Percentiles rank a stretch among this genome's conserved stretches.
Evolutionary conservation across 2,329 filamentous ascomycete species (phyloP).

Genomic region (Calonectria crousiana): DNA sequence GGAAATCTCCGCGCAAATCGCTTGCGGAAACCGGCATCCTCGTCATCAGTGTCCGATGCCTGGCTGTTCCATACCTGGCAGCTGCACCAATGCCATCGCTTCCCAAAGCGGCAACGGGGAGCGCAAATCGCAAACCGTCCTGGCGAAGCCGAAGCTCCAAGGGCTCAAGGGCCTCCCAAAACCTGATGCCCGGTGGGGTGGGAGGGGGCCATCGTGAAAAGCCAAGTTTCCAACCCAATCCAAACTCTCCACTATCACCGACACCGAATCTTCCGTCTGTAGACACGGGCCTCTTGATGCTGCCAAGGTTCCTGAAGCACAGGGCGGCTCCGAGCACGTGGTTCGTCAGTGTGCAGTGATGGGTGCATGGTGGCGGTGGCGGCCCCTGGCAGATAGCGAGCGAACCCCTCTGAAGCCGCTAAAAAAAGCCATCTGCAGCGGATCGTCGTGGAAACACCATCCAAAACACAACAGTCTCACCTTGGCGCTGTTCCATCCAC

Average conservation of each 20-base stretch:
- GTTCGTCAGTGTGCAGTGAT: slow-evolving; percentile 20
- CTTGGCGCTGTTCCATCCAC: slow-evolving; percentile 5
- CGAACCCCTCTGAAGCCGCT: slow-evolving; percentile 27
- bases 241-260: slow-evolving; percentile 11
- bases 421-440: slow-evolving; percentile 25
- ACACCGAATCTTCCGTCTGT: neutral
- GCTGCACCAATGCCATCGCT: slow-evolving; percentile 8
- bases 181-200: neutral
- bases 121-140: slow-evolving; percentile 16
- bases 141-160: neutral
- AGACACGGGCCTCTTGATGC: neutral
- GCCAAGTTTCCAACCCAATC: neutral
- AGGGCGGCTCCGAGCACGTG: slow-evolving; percentile 40
- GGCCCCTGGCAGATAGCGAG: slow-evolving; percentile 16
- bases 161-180: neutral
- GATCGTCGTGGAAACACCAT: slow-evolving; percentile 17
- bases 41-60: neutral
- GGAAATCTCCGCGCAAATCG: slow-evolving; percentile 8
- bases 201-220: neutral
- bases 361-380: slow-evolving; percentile 23
- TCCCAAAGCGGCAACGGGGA: slow-evolving; percentile 5
- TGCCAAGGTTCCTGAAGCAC: slow-evolving; percentile 34
- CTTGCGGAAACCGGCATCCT: slow-evolving; percentile 7
- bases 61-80: slow-evolving; percentile 11
- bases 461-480: neutral